phyloP scores from a whole-genome alignment of 371 early-diverging fungal genomes.

The Mucor indicus region DNA sequence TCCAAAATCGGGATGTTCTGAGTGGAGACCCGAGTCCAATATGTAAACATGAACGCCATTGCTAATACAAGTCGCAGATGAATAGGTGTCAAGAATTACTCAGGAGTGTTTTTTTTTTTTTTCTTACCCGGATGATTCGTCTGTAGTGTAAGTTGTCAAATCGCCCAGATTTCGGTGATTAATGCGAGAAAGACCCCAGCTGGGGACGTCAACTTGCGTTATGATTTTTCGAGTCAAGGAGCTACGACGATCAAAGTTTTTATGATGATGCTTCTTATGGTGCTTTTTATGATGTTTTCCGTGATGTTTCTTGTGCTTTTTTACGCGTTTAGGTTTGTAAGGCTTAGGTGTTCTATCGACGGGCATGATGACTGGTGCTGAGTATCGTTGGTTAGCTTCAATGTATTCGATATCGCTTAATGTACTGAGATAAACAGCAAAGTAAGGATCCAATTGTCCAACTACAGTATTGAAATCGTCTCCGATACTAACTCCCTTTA shows the following conservation, averaged over 20 bases:
- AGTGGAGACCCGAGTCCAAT: conserved; percentile 75
- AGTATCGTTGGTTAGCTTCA: no score
- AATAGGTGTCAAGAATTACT: background rate
- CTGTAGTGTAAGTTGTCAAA: conserved; percentile 29
- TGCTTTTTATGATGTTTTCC: background rate
- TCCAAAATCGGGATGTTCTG: conserved; percentile 74
- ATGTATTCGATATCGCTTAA: no score
- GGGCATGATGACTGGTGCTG: no score
- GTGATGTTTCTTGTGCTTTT: background rate
- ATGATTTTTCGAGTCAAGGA: no score
- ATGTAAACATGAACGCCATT: conserved; percentile 66
- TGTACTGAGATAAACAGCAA: no score
- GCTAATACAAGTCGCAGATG: conserved; percentile 18
- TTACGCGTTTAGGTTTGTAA: background rate
- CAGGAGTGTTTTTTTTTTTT: background rate
- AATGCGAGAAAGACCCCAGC: conserved; percentile 64
- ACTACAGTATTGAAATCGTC: no score
- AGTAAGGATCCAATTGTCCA: no score
- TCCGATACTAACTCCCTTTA: no score
- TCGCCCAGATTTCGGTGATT: conserved; percentile 34
- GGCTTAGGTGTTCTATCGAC: no score
- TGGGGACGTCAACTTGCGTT: conserved; percentile 36
- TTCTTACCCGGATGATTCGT: conserved; percentile 48
- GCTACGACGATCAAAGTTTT: no score
- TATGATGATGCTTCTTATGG: conserved; percentile 4